Percentiles rank a stretch among this genome's conserved stretches.
Conservation (phyloP, 768 basidiomycete species). For the Lenzites betulinus region DNA sequence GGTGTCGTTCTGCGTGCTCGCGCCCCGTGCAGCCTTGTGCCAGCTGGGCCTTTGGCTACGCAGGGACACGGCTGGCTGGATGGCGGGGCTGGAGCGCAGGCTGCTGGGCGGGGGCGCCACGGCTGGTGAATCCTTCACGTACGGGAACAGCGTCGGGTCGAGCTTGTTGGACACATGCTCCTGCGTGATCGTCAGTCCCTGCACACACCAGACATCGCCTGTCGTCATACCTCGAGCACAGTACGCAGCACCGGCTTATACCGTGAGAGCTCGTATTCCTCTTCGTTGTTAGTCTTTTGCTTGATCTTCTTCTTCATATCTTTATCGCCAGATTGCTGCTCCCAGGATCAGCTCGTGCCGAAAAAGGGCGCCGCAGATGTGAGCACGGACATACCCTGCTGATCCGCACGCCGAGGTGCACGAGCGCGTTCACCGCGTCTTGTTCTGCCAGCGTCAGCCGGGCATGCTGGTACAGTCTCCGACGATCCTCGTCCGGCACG, state of each 20-base stretch:
- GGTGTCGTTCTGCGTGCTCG: conserved; percentile 48
- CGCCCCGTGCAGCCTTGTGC: conserved; percentile 74
- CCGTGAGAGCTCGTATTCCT: conserved; percentile 95
- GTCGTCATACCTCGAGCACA: conserved; percentile 71
- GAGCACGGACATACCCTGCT: conserved; percentile 58
- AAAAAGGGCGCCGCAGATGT: background rate
- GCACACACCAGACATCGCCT: background rate
- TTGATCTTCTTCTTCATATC: conserved; percentile 83
- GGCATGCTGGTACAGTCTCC: conserved; percentile 94
- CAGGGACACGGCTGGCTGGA: conserved; percentile 51
- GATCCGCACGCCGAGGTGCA: conserved; percentile 81
- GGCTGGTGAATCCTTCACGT: conserved; percentile 78
- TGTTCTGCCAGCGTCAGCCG: conserved; percentile 84
- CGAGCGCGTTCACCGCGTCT: conserved; percentile 88
- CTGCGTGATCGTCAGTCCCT: conserved; percentile 40
- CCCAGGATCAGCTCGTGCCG: background rate
- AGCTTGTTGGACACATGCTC: conserved; percentile 82
- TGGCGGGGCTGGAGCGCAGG: conserved; percentile 52
- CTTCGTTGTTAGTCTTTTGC: conserved; percentile 72
- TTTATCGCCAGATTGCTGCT: conserved; percentile 70
- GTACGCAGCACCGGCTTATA: conserved; percentile 83
- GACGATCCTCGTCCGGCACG: conserved; percentile 96
- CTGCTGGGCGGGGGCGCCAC: conserved; percentile 45
- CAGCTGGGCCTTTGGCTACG: conserved; percentile 89
- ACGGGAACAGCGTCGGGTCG: conserved; percentile 82